Base-by-base conservation (phyloP, 306 rosid genomes). In the Fragaria iinumae region DNA sequence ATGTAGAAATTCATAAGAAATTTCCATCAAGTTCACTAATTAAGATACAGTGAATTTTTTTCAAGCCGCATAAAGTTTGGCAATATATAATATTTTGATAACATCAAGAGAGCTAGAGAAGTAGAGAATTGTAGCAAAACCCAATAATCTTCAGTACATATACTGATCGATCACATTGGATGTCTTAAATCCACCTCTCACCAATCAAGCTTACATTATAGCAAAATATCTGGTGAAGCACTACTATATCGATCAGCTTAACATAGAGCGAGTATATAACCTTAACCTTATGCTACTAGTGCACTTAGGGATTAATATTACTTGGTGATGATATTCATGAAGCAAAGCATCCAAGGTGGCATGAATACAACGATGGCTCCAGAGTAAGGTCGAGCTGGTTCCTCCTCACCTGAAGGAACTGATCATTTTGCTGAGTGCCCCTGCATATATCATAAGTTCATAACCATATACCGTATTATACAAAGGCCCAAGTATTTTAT, bases 361-460 rank as follows among this genome's bases (percentile, higher is more conserved):
- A 84, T 60, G 88, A 38, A 64, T 82, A 92, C 16, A 81, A 67
- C 39, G 97, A 70, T 72, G 97, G 89, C 52, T 92, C 96, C 27
- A 92, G 92, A 32, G 89, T 90, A 53, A 92, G 90, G 65, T 87
- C 91, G 53, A 92, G 96, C n/a, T 84, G 89, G 34, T 87, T 92
- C 84, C 91, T 89, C 55, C 90, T 81, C 49, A 20, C 47, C 44
- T 86, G 88, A 68, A 73, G 83, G 70, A 83, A 82, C 73, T 69
- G 86, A 68, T 78, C 69, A 32, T 73, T 82, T 64, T 77, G 74
- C 73, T 83, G 80, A 65, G 60, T 82, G 16, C 86, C 92, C 21
- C 96, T 92, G 88, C 83, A 86, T 23, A 57, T 16, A 45, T 41
- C 45, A 41, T 41, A 41, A 41, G 45, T 44, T 17, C 29, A 75